A percentile compares a stretch with the other conserved stretches of the same genome.
Evolutionary conservation across 2,329 filamentous ascomycete species (phyloP).

Genomic region (Penicillium polonicum): DNA sequence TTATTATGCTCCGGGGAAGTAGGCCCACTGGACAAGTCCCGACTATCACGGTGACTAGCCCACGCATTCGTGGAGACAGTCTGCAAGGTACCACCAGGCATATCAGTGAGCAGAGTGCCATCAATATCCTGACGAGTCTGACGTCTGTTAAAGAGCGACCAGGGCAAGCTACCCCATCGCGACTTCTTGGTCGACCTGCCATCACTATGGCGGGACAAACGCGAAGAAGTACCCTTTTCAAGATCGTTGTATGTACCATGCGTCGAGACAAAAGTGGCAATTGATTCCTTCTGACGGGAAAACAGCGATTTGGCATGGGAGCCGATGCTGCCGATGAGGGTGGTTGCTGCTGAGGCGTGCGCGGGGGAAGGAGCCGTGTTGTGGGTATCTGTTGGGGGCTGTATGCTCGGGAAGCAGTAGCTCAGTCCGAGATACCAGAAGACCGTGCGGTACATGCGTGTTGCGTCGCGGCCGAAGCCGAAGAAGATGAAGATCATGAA

Average conservation of each 20-base stretch:
- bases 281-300: constrained; percentile 18
- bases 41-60: constrained; percentile 30
- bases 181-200: background rate
- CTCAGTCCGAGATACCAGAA: constrained; percentile 45
- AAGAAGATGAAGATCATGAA: constrained; percentile 63
- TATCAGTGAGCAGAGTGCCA: constrained; percentile 13
- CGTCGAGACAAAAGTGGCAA: background rate
- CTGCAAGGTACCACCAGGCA: constrained; percentile 21
- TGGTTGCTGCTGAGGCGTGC: constrained; percentile 14
- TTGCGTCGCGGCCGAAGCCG: constrained; percentile 62
- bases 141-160: constrained; percentile 15
- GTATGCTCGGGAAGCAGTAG: constrained; percentile 30
- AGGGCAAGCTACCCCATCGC: constrained; percentile 14
- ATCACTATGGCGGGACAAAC: background rate
- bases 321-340: constrained; percentile 25
- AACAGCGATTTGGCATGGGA: constrained; percentile 31
- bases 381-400: constrained; percentile 19
- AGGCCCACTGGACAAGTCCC: constrained; percentile 19
- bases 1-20: constrained; percentile 5
- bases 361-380: background rate
- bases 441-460: constrained; percentile 52
- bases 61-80: constrained; percentile 35
- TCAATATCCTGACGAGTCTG: constrained; percentile 6
- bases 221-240: constrained; percentile 21
- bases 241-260: constrained; percentile 16